Base-by-base conservation (phyloP, 306 rosid genomes). In the Prunus salicina region DNA sequence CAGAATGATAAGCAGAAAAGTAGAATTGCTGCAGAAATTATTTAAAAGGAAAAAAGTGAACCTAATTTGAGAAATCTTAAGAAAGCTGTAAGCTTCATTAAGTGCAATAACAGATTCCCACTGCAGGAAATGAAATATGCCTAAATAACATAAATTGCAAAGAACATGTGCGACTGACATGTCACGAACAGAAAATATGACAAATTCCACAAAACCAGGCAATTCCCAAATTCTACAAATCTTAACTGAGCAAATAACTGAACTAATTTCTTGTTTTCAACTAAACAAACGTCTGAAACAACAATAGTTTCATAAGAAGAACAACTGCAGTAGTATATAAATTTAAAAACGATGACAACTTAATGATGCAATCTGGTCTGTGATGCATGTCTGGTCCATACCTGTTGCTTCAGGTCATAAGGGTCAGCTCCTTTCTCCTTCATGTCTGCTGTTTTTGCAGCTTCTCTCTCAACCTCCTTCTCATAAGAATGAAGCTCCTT, bases 391-490 rank as follows among this genome's bases (percentile, higher is more conserved):
- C 28, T n/a, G 24, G 56, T 69, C 19, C 67, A 30, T 78, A 87
- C 97, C 94, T 93, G 97, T 79, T 93, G 97, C 86, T 90, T 93
- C 73, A 93, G 93, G 74, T 93, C 97, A 82, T 90, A 85, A 57
- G 88, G 90, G 58, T 93, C 97, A 65, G 97, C 96, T 55, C 96
- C 93, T 74, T 83, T 89, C 52, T 86, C 91, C 78, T 90, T 93
- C 97, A 90, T 93, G 78, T 93, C 93, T 53, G 91, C 86, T 3
- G 97, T 93, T 81, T 89, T 93, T 16, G 93, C 82, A 74, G 97
- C 91, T 84, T 93, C 97, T 76, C 94, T 93, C 81, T 89, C 94
- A 64, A 90, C 94, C 75, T 93, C 97, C 61, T 87, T 87, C 91
- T 89, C 96, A 74, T 93, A 93, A 8, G 96, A 90, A 87, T 82